Percentiles rank a stretch among this genome's conserved stretches.
Conservation (phyloP, 768 basidiomycete genomes). For the Postia placenta region DNA sequence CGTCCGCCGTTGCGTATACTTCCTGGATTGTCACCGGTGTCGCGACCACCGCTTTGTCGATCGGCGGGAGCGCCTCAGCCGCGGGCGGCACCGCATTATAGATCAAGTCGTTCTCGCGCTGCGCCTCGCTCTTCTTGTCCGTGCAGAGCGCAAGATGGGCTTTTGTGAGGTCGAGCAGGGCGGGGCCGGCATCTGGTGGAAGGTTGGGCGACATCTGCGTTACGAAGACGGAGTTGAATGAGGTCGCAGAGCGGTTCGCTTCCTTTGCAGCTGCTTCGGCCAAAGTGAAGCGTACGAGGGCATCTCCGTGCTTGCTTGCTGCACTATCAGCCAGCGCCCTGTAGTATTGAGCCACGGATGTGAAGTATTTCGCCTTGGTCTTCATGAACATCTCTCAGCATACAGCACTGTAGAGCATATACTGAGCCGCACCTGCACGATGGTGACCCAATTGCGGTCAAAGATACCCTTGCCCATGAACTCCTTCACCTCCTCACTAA, state of each 20-base stretch:
- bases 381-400: conserved; percentile 24
- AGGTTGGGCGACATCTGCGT: conserved; percentile 73
- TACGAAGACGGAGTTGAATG: conserved; percentile 67
- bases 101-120: conserved; percentile 93
- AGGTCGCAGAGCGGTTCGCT: conserved; percentile 58
- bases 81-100: conserved; percentile 88
- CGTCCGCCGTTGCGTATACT: conserved; percentile 83
- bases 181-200: conserved; percentile 77
- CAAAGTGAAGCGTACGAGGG: conserved; percentile 70
- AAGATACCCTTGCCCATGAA: conserved; percentile 96
- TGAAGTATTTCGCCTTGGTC: conserved; percentile 91
- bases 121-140: conserved; percentile 70
- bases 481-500: conserved; percentile 93
- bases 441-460: conserved; percentile 87
- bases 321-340: conserved; percentile 74
- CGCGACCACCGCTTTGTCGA: conserved; percentile 82
- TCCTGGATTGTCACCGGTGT: conserved; percentile 91
- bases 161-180: conserved; percentile 80
- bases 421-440: conserved; percentile 80
- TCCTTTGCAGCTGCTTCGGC: conserved; percentile 83
- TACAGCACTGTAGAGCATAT: conserved; percentile 9
- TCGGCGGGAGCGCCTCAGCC: conserved; percentile 66
- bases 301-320: conserved; percentile 79
- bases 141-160: conserved; percentile 70
- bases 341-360: conserved; percentile 82